These are phyloP conservation scores for Aspergillus ruber DNA, from an alignment of 2,329 filamentous ascomycete genomes.

Conservation along the genomic window DNA sequence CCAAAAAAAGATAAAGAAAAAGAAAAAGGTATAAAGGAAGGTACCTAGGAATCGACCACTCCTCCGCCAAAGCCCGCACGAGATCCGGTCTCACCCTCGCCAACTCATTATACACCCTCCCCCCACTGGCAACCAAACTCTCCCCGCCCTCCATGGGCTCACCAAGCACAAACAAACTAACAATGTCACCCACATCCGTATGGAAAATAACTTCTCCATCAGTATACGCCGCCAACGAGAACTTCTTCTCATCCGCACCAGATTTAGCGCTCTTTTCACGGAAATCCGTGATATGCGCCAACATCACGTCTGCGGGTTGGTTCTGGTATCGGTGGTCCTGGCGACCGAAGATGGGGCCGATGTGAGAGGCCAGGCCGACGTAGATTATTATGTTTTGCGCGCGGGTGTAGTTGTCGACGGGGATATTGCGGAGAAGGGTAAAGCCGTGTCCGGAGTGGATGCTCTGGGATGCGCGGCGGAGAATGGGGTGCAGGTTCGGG, in stretches of 20 bases:
- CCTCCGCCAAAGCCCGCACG: conserved; percentile 39
- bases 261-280: not conserved
- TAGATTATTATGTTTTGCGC: conserved; percentile 36
- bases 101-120: conserved; percentile 47
- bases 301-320: conserved; percentile 27
- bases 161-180: conserved; percentile 40
- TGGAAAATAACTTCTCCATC: conserved; percentile 40
- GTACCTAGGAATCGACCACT: conserved; percentile 28
- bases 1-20: too few relatives aligned
- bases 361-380: conserved; percentile 37
- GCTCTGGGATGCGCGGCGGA: conserved; percentile 29
- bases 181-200: conserved; percentile 47
- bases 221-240: conserved; percentile 22
- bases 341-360: conserved; percentile 30
- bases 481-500: conserved; percentile 25
- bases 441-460: conserved; percentile 40
- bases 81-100: conserved; percentile 44
- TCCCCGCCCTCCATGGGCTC: conserved; percentile 42
- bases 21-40: too few relatives aligned
- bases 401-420: conserved; percentile 28
- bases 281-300: conserved; percentile 15
- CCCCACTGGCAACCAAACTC: conserved; percentile 44
- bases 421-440: conserved; percentile 37
- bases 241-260: not conserved
- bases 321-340: not conserved